Evolutionary conservation across 768 basidiomycete genomes (phyloP), one percentile per base, ranked within the genome.

Genomic region (Russula foetens): DNA sequence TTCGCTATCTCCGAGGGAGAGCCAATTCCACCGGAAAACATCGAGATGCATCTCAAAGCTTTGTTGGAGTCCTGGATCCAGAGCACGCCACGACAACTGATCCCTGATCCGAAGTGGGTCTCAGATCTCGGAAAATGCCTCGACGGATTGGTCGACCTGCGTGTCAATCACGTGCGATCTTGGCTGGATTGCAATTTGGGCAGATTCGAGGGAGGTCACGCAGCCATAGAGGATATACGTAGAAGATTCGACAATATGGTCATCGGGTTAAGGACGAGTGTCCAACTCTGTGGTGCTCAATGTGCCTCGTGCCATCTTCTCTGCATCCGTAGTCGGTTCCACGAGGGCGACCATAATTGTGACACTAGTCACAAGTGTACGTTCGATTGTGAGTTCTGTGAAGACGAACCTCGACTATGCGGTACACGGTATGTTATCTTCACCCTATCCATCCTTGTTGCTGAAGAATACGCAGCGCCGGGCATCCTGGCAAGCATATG

Each of bases 401-500:
- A 77, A 8, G 72, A 73, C 53, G 69, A 59, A 7, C 14, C 15
- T 14, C 72, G 69, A 53, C 19, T 62, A 2, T 85, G 84, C 67
- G 74, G 77, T 14, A 73, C 79, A 65, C 71, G 71, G 83, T 84
- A 66, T 50, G 81, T 73, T 9, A 6, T 5, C 7, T 21, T 11
- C 14, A 45, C 26, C 8, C 38, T 19, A n/a, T 28, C 11, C n/a
- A 26, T 41, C 14, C 14, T 15, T 4, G 24, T 8, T 35, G 9
- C 58, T 50, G 5, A 35, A 12, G 39, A 3, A 9, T 9, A 0
- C 7, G 7, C 49, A 84, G 83, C 24, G 83, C 82, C 23, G 84
- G 84, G 0, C 84, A 85, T 58, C 68, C 76, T 31, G 82, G 81
- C n/a, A 73, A 71, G 17, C 84, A 85, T 59, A 75, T 82, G 84